Evolutionary conservation across 2,329 filamentous ascomycete genomes (phyloP).

Genomic region (Xylariaceae sp.): DNA sequence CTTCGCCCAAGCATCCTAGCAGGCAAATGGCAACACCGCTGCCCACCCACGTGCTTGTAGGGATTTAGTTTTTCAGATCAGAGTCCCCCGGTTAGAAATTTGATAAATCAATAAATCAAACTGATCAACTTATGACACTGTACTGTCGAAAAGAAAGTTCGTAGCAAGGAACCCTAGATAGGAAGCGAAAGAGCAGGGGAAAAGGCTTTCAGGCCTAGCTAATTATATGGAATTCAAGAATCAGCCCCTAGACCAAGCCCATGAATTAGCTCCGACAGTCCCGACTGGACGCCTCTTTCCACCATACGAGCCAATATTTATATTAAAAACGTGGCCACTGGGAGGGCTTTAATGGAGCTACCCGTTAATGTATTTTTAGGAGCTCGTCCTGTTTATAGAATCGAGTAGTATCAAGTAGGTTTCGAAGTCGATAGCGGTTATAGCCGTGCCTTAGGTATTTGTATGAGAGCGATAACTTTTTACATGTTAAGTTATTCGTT

Average conservation of each 20-base stretch:
- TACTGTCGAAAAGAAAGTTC: background rate
- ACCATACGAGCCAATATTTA: background rate
- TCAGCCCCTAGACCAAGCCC: background rate
- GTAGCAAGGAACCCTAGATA: conserved; percentile 1
- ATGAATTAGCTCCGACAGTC: background rate
- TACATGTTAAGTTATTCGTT: background rate
- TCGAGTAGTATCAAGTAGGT: background rate
- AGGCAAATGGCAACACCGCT: background rate
- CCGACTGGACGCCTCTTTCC: conserved; percentile 15
- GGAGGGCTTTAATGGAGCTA: too few relatives aligned
- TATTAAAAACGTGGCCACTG: background rate
- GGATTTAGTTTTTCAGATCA: conserved; percentile 5
- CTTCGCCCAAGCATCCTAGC: background rate
- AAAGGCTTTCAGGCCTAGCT: background rate
- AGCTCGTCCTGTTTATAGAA: background rate
- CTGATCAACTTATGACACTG: background rate
- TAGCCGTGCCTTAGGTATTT: background rate
- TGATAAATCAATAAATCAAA: too few relatives aligned
- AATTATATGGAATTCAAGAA: too few relatives aligned
- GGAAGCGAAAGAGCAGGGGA: background rate
- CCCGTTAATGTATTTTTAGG: background rate
- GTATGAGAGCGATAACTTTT: background rate
- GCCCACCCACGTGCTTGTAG: conserved; percentile 20
- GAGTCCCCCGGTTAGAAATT: background rate
- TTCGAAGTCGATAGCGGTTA: conserved; percentile 2